Conservation (phyloP, 169 alveolate species). For the Plasmodium gonderi region DNA sequence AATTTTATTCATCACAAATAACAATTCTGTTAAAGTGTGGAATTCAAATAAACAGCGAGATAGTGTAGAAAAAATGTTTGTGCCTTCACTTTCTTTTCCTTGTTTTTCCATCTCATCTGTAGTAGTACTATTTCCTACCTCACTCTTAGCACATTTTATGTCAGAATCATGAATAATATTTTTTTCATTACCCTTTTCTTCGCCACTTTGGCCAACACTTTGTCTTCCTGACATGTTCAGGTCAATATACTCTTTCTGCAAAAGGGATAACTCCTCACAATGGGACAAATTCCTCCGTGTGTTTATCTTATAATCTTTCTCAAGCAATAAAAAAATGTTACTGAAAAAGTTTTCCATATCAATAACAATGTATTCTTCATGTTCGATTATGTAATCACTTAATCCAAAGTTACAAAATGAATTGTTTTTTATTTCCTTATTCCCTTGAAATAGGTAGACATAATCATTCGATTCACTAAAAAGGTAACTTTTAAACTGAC, state of each 20-base stretch:
- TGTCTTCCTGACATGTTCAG: not conserved
- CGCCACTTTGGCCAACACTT: not conserved
- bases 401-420: not conserved
- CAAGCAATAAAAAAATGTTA: not conserved
- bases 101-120: not conserved
- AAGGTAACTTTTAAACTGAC: constrained; percentile 19
- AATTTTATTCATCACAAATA: constrained; percentile 3
- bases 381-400: constrained; percentile 42
- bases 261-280: not conserved
- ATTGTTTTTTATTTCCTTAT: not conserved
- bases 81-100: not conserved
- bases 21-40: constrained; percentile 3
- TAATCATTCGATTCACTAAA: constrained; percentile 6
- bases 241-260: not conserved
- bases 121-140: not conserved
- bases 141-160: not conserved
- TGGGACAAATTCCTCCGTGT: not conserved
- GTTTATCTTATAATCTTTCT: not conserved
- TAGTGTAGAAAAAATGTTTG: not conserved
- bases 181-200: not conserved
- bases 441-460: not conserved
- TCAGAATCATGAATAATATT: not conserved
- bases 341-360: constrained; percentile 30
- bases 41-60: constrained; percentile 27
- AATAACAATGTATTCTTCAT: constrained; percentile 31